These are phyloP conservation scores for Lycium ferocissimum DNA, from an alignment of 257 asterid species.

Conservation along the genomic window DNA sequence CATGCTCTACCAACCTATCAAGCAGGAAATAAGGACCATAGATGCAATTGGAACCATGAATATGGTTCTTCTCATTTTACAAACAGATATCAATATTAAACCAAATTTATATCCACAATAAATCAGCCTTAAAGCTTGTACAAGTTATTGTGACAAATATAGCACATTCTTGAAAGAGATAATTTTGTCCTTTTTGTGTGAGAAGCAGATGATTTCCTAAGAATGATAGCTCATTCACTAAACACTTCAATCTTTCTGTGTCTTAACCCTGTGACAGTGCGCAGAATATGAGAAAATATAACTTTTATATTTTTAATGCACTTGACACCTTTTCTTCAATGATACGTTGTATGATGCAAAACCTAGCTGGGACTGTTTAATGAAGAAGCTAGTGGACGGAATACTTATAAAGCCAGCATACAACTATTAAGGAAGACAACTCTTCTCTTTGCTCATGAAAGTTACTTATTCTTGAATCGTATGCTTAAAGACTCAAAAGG, in stretches of 20 bases:
- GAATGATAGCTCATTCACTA: not conserved
- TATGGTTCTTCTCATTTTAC: not conserved
- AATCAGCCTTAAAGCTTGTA: not conserved
- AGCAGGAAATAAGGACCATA: not conserved
- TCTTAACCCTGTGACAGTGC: not conserved
- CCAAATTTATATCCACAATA: not conserved
- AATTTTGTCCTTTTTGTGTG: not conserved
- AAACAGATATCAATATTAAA: not conserved
- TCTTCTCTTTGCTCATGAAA: conserved; percentile 6
- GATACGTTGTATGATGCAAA: not conserved
- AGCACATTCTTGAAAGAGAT: not conserved
- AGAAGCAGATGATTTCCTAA: not conserved
- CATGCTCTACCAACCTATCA: not conserved
- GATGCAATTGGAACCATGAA: not conserved
- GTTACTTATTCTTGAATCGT: not conserved
- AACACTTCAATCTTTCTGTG: not conserved
- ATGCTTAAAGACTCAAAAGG: too few species aligned
- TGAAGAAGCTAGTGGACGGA: not conserved
- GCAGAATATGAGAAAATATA: not conserved
- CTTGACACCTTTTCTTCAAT: not conserved
- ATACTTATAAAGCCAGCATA: not conserved
- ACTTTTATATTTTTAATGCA: not conserved
- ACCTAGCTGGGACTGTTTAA: not conserved
- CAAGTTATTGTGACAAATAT: not conserved
- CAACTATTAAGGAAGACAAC: not conserved